Evolutionary conservation across 106 monocot genomes (phyloP), one percentile per base, ranked within the genome.

Genomic region (Cymbidium sinense): DNA sequence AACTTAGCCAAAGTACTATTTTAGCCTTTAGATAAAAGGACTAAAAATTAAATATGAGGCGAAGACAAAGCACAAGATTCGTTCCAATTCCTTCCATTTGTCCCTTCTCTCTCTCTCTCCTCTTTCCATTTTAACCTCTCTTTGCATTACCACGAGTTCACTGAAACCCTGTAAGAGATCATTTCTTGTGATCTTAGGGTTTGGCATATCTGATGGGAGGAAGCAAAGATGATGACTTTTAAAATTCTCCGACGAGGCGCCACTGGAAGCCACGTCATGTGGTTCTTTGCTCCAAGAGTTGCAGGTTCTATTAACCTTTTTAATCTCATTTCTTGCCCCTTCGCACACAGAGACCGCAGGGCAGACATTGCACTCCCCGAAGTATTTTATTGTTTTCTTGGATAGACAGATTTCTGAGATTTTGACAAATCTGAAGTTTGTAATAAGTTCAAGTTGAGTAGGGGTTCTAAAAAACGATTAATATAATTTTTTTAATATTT

Each of bases 251-350:
- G 39, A 69, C 13, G 64, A 77, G 19, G 20, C 78, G 28, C 55
- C 44, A 33, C 37, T 78, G 73, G 81, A 80, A 52, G 41, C 76
- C 75, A 87, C 84, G 31, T 86, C 91, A 2, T 95, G 94, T 70
- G 85, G 87, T 27, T 82, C 85, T 62, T 78, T 95, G 52, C 94
- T 95, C 44, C 81, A 82, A 31, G 87, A 95, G 76, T 78, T 95
- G 44, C 91, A 89, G 91, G 94, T 95, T 27, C 71, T 71, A 28
- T 29, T 30, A 25, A 67, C 70, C 50, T 25, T 29, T 62, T 20
- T 76, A 54, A 23, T 29, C 47, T 70, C 9, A 23, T 52, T 12
- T 70, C 28, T 35, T 36, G 61, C 19, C 18, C 47, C 47, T 47
- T 13, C 2, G 47, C 2, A 47, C 15, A 11, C 47, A 47, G 13